These are phyloP conservation scores for Phanerochaete carnosa DNA, from an alignment of 768 basidiomycete species.

Conservation along the genomic window DNA sequence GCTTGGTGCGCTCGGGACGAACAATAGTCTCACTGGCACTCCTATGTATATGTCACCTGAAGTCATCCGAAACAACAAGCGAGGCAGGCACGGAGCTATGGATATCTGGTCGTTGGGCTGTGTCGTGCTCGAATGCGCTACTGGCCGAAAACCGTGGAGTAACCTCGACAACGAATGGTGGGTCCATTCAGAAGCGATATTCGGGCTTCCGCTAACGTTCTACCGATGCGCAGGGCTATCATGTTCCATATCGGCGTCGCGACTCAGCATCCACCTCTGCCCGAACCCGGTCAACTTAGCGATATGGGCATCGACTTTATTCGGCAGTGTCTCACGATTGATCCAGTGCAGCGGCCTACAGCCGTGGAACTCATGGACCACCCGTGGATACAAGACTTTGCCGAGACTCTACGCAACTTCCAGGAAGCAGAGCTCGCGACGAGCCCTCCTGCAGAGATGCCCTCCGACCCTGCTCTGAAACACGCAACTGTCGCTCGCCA, in stretches of 20 bases:
- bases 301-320: constrained; percentile 91
- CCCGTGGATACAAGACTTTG: constrained; percentile 85
- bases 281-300: constrained; percentile 87
- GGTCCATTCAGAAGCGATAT: constrained; percentile 15
- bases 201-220: not conserved
- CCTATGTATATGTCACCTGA: constrained; percentile 99
- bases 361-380: constrained; percentile 84
- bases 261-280: constrained; percentile 93
- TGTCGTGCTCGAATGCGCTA: constrained; percentile 95
- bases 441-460: constrained; percentile 42
- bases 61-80: constrained; percentile 90
- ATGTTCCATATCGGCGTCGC: constrained; percentile 99
- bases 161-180: constrained; percentile 99
- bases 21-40: constrained; percentile 91
- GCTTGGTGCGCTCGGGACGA: constrained; percentile 25
- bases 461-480: constrained; percentile 48
- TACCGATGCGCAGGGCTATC: constrained; percentile 79
- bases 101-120: constrained; percentile 98
- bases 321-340: constrained; percentile 85
- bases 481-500: constrained; percentile 51
- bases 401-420: constrained; percentile 60
- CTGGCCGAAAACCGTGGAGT: constrained; percentile 97
- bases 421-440: constrained; percentile 60
- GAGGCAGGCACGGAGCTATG: constrained; percentile 91
- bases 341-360: constrained; percentile 78